phyloP scores from a whole-genome alignment of 257 asterid genomes.

The Solanum dulcamara region DNA sequence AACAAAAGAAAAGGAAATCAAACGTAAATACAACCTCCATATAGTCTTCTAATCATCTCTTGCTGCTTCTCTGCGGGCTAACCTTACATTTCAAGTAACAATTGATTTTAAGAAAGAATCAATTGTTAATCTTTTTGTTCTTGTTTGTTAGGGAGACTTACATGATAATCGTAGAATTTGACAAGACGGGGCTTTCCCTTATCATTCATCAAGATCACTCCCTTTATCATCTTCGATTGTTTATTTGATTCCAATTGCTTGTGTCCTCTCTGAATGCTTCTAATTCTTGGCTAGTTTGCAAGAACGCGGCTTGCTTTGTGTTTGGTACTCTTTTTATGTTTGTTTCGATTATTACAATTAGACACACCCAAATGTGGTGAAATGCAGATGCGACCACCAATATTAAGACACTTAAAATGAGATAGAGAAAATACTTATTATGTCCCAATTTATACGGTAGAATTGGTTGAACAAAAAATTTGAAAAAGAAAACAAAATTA shows the following conservation, averaged over 20 bases:
- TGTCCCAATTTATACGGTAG: neutral
- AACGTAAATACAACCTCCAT: conserved; percentile 37
- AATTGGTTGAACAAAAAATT: neutral
- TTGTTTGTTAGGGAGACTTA: neutral
- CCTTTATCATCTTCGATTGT: conserved; percentile 51
- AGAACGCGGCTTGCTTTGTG: neutral
- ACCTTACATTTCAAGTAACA: conserved; percentile 1
- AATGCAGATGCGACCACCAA: neutral
- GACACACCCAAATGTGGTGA: neutral
- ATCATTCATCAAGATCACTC: conserved; percentile 83
- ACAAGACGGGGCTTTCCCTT: conserved; percentile 93
- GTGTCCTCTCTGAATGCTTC: neutral
- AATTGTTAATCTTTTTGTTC: neutral
- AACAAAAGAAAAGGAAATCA: neutral
- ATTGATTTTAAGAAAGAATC: neutral
- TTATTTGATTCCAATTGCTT: neutral
- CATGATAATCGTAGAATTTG: conserved; percentile 81
- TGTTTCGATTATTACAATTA: neutral
- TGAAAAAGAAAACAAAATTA: neutral
- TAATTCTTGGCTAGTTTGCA: neutral
- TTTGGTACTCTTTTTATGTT: neutral
- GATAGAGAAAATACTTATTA: too few species aligned
- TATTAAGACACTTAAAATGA: too few species aligned
- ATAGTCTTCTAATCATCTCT: conserved; percentile 64
- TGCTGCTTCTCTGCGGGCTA: conserved; percentile 96